A percentile compares a stretch with the other conserved stretches of the same genome.
These are phyloP conservation scores for Brettanomyces anomalus DNA, from an alignment of 805 yeast genomes.

Conservation along the genomic window DNA sequence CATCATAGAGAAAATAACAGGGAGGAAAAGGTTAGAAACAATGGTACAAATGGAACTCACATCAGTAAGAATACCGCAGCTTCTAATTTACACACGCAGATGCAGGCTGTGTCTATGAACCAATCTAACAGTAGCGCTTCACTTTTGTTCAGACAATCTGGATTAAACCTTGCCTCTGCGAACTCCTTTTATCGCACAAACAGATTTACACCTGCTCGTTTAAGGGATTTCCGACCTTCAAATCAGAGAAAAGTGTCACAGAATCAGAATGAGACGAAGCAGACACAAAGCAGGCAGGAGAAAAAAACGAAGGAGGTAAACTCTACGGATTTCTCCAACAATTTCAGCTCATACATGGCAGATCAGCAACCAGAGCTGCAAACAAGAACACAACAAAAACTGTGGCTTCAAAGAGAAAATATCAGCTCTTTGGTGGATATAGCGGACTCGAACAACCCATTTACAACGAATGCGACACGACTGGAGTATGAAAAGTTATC, in stretches of 20 bases:
- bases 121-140: conserved; percentile 9
- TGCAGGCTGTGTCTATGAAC: conserved; percentile 1
- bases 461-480: conserved; percentile 37
- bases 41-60: not conserved
- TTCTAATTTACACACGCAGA: not conserved
- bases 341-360: conserved; percentile 24
- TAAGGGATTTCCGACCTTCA: not conserved
- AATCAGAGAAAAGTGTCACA: not conserved
- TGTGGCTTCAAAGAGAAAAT: conserved; percentile 73
- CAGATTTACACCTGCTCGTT: not conserved
- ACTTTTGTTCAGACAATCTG: conserved; percentile 19
- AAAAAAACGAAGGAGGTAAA: not conserved
- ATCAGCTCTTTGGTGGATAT: conserved; percentile 54
- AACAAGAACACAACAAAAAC: conserved; percentile 72
- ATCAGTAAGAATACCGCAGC: not conserved
- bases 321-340: not conserved
- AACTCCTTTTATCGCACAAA: not conserved
- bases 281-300: not conserved
- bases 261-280: not conserved
- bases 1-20: too few relatives aligned
- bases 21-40: not conserved
- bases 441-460: conserved; percentile 18
- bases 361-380: conserved; percentile 32
- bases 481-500: conserved; percentile 75
- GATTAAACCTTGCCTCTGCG: conserved; percentile 7